These are phyloP conservation scores for Rhypophila decipiens DNA, from an alignment of 495 filamentous ascomycete species.

Conservation along the genomic window DNA sequence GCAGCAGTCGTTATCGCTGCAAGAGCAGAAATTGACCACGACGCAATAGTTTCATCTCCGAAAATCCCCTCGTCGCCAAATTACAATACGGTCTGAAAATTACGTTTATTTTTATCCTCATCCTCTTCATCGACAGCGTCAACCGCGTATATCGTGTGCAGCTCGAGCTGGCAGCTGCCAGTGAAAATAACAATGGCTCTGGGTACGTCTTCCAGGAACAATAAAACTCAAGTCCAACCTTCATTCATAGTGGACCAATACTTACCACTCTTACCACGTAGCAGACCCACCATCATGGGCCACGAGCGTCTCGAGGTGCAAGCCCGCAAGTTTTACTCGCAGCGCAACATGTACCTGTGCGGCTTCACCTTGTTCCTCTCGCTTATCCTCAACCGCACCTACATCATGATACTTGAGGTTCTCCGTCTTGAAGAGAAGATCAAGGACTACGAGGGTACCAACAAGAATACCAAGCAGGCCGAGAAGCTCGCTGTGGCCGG, in stretches of 20 bases:
- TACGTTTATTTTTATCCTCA: constrained; percentile 95
- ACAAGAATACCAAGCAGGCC: constrained; percentile 66
- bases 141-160: constrained; percentile 98
- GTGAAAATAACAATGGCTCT: constrained; percentile 32
- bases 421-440: constrained; percentile 90
- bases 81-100: constrained; percentile 62
- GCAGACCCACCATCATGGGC: constrained; percentile 62
- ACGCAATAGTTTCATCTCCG: constrained; percentile 58
- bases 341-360: constrained; percentile 99
- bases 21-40: too few relatives aligned
- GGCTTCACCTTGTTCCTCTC: constrained; percentile 99
- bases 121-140: constrained; percentile 96
- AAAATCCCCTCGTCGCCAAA: constrained; percentile 61
- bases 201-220: constrained; percentile 24
- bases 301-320: constrained; percentile 96
- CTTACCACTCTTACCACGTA: constrained; percentile 3
- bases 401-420: constrained; percentile 92
- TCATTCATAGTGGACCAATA: too few relatives aligned
- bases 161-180: constrained; percentile 63
- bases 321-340: constrained; percentile 98
- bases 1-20: too few relatives aligned
- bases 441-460: constrained; percentile 76
- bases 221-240: too few relatives aligned
- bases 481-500: constrained; percentile 68
- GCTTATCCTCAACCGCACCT: constrained; percentile 97